phyloP scores from a whole-genome alignment of 2,329 filamentous ascomycete genomes.

The Fusarium incarnatum region DNA sequence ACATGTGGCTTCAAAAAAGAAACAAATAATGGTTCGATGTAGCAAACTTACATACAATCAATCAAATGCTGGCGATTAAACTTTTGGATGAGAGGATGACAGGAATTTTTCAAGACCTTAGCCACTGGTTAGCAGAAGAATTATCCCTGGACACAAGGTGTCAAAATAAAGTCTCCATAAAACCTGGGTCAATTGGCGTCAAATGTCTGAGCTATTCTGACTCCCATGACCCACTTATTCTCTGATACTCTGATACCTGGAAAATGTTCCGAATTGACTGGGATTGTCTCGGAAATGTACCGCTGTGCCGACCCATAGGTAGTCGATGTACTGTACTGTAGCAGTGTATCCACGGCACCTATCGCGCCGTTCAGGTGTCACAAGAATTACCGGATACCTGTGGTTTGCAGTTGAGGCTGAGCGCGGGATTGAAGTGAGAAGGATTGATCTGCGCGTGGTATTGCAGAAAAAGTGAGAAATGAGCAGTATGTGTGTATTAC shows the following conservation, averaged over 20 bases:
- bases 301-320: background rate
- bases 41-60: constrained; percentile 18
- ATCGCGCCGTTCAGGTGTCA: background rate
- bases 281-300: constrained; percentile 18
- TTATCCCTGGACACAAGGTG: background rate
- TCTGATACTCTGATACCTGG: background rate
- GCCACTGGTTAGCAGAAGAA: background rate
- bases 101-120: constrained; percentile 25
- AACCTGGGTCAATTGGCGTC: rapidly evolving
- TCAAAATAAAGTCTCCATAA: background rate
- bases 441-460: constrained; percentile 29
- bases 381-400: background rate
- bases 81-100: constrained; percentile 16
- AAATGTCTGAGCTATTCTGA: background rate
- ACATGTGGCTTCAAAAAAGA: constrained; percentile 23
- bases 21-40: constrained; percentile 17
- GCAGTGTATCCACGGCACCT: background rate
- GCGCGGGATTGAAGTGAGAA: constrained; percentile 9
- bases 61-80: background rate
- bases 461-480: constrained; percentile 32
- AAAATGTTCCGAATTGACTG: constrained; percentile 26
- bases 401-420: constrained; percentile 10
- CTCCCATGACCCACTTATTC: rapidly evolving
- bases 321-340: background rate
- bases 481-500: constrained; percentile 6